Evolutionary conservation across 2,329 filamentous ascomycete genomes (phyloP).

Genomic region (Malbranchea zuffiana): DNA sequence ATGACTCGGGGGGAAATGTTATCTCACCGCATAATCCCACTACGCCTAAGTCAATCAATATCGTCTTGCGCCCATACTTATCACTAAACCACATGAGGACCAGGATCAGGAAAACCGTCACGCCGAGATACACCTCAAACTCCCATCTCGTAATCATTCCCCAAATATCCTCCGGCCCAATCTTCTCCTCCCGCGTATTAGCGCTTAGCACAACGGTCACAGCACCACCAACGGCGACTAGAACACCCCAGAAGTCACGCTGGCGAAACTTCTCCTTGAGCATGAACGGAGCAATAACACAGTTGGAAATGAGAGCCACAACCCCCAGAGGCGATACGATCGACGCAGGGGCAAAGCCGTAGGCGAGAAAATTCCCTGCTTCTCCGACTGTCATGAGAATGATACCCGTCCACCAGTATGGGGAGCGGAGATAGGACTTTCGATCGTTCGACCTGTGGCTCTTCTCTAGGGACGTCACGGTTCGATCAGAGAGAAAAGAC

Average conservation of each 20-base stretch:
- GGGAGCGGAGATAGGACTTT: constrained; percentile 73
- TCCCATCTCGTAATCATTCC: constrained; percentile 74
- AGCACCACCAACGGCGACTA: constrained; percentile 76
- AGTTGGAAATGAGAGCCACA: constrained; percentile 94
- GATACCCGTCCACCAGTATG: constrained; percentile 94
- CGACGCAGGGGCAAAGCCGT: constrained; percentile 93
- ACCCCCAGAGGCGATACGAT: constrained; percentile 95
- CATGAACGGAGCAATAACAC: constrained; percentile 87
- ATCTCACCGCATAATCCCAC: constrained; percentile 80
- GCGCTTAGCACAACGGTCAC: constrained; percentile 90
- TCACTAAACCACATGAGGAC: constrained; percentile 72
- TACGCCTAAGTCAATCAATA: constrained; percentile 83
- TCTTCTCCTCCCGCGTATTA: constrained; percentile 75
- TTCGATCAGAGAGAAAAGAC: constrained; percentile 32
- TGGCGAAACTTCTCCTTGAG: constrained; percentile 81
- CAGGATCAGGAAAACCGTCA: constrained; percentile 64
- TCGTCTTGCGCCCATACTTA: constrained; percentile 71
- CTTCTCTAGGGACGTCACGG: constrained; percentile 29
- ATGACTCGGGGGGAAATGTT: not conserved
- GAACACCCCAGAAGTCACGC: constrained; percentile 76
- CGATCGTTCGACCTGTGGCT: constrained; percentile 35
- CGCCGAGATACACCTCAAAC: constrained; percentile 79
- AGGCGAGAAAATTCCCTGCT: constrained; percentile 91
- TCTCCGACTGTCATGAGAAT: constrained; percentile 87
- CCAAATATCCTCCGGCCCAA: constrained; percentile 86